Evolutionary conservation across 345 rosid species (phyloP), one percentile per base, ranked within the genome.

Genomic region (Citrus maxima): DNA sequence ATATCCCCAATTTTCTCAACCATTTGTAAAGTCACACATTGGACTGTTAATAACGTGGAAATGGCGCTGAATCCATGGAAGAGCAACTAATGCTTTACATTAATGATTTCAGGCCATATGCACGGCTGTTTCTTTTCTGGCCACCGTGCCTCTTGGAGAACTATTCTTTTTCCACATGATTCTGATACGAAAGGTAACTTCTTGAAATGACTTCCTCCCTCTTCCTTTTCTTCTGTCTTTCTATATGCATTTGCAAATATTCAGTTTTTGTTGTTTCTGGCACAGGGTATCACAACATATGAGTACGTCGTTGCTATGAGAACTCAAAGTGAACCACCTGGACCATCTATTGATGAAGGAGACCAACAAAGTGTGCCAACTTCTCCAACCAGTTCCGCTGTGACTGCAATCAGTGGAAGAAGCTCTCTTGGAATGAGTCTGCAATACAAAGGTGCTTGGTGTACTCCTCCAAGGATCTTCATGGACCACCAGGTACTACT

Each of bases 391-490:
- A 85, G 96, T 82, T 92, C 99, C 7, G 95, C 95, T 76, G 89
- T 93, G 73, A 93, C 99, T 21, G 94, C 93, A 22, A 61, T 76
- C 27, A 95, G 99, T 63, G 97, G 94, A 72, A 89, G 96, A 85
- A 95, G 96, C 89, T 95, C 99, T 70, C 89, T 93, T 7, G 97
- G 95, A 75, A 87, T 84, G 88, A 83, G 92, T 81, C 86, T 95
- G 91, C 96, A 91, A 67, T 91, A 92, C 82, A 92, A 85, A 84
- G 97, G 94, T 61, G 92, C 92, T 78, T 91, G 96, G 95, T 95
- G 99, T 83, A 95, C 98, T 12, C 98, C 98, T 83, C 99, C 99
- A 73, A 88, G 97, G 87, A 90, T 95, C 82, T 93, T 93, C 92
- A 89, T 95, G 98, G 98, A 93, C 71, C 91, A 90, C 86, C 93